Evolutionary conservation across 2,329 filamentous ascomycete genomes (phyloP), one percentile per base, ranked within the genome.

Genomic region (Diplodia sapinea): DNA sequence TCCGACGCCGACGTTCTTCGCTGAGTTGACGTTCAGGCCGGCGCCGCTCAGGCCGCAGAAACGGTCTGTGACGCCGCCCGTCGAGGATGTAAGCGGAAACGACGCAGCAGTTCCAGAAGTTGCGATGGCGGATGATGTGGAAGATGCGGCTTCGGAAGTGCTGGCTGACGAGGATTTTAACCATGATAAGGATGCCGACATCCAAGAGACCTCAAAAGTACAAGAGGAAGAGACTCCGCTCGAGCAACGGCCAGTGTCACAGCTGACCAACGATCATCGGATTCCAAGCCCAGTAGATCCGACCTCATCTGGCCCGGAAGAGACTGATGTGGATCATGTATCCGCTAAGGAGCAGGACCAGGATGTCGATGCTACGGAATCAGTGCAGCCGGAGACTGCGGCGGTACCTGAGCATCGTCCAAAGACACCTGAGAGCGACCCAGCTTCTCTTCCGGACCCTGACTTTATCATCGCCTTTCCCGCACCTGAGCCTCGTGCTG

Each of bases 31-130:
- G 7, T 33, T 56, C 8, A 31, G 52, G 29, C 52, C 52, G 26
- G 52, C 52, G 29, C 52, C 52, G 52, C 52, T 47, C 40, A 17
- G 40, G 40, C 40, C 40, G 40, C 40, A n/a, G 40, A 47, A 47
- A n/a, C 40, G 40, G 40, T 47, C 40, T 2, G 40, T 5, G 40
- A 47, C 40, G 40, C 40, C 40, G 33, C 33, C 33, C 8, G 40
- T 47, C 15, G 40, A 38, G 52, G 31, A 20, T 15, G 49, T 4
- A 9, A n/a, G 20, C 49, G 49, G 26, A 11, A 26, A 17, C 9
- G 33, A 36, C 7, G 40, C 26, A 17, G 40, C 40, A n/a, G 40
- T 8, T 6, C 40, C 40, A 15, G 40, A 47, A 8, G 15, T 47
- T n/a, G 40, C 40, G 3, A n/a, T 47, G 40, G 15, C 15, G 15